phyloP scores from a whole-genome alignment of 768 basidiomycete genomes.

The Leccinum uliginosum region DNA sequence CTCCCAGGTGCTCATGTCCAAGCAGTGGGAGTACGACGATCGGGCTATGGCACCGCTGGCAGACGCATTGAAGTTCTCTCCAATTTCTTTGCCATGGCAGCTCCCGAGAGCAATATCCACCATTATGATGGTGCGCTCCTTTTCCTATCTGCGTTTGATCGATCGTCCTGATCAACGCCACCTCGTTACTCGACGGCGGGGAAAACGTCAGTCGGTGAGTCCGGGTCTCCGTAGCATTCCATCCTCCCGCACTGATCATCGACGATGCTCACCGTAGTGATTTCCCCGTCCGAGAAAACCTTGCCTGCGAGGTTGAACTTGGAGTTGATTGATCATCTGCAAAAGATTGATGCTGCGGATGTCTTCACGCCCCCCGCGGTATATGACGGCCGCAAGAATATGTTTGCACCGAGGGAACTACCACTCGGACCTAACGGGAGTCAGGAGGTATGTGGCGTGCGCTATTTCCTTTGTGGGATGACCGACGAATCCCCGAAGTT shows the following conservation, averaged over 20 bases:
- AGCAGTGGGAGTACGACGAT: conserved; percentile 65
- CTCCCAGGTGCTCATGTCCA: conserved; percentile 36
- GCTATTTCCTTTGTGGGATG: background rate
- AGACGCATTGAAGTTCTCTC: conserved; percentile 37
- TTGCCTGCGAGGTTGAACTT: conserved; percentile 66
- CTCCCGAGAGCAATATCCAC: conserved; percentile 60
- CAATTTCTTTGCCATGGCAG: conserved; percentile 63
- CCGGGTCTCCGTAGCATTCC: background rate
- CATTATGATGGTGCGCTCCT: conserved; percentile 75
- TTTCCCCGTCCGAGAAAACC: conserved; percentile 63
- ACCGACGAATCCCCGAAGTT: conserved; percentile 42
- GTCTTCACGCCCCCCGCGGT: conserved; percentile 71
- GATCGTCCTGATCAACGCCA: conserved; percentile 21
- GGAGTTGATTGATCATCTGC: conserved; percentile 62
- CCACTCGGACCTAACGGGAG: conserved; percentile 50
- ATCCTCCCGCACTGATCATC: conserved; percentile 11
- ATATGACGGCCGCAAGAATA: conserved; percentile 79
- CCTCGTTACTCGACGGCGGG: background rate
- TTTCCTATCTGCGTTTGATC: conserved; percentile 1
- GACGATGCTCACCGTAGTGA: conserved; percentile 39
- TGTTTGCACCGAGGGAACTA: conserved; percentile 58
- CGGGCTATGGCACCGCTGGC: conserved; percentile 59
- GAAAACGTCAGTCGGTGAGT: conserved; percentile 20
- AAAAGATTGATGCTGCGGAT: conserved; percentile 51
- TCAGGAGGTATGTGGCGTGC: conserved; percentile 43